Percentiles rank a stretch among this genome's conserved stretches.
Conservation (phyloP, 2,329 filamentous ascomycete genomes). For the Colletotrichum kahawae region DNA sequence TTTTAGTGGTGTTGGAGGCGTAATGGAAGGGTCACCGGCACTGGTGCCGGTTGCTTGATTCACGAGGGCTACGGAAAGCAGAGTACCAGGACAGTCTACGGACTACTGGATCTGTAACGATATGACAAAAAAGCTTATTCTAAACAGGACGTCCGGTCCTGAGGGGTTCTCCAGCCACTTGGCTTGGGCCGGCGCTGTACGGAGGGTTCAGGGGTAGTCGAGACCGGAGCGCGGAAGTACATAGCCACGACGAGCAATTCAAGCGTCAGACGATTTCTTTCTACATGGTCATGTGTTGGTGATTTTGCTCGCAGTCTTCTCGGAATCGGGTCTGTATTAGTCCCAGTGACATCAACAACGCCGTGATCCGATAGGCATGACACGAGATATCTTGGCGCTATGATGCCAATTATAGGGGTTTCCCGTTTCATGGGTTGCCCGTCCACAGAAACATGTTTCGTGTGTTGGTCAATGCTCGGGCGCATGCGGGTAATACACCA, state of each 20-base stretch:
- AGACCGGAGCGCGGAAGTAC: not conserved
- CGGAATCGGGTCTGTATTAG: not conserved
- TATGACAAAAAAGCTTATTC: not conserved
- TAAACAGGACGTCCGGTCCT: not conserved
- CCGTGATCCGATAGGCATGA: not conserved
- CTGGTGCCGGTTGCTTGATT: slow-evolving; percentile 2
- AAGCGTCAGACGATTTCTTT: not conserved
- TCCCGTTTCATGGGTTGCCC: slow-evolving; percentile 9
- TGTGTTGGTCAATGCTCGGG: not conserved
- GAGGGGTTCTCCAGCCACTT: not conserved
- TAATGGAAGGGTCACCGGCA: slow-evolving; percentile 1
- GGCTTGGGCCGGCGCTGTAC: not conserved
- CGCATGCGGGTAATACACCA: not conserved
- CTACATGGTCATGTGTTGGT: not conserved
- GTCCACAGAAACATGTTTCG: slow-evolving; percentile 15
- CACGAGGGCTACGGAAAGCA: not conserved
- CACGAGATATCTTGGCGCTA: slow-evolving; percentile 1
- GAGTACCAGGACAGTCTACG: not conserved
- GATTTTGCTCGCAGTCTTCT: not conserved
- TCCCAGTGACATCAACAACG: not conserved
- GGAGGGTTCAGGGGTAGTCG: not conserved
- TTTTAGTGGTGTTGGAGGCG: not conserved
- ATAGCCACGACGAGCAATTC: slow-evolving; percentile 5
- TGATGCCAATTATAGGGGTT: not conserved
- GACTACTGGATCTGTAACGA: not conserved